These are phyloP conservation scores for Helotiales sp. DNA, from an alignment of 2,329 filamentous ascomycete species.

Conservation along the genomic window DNA sequence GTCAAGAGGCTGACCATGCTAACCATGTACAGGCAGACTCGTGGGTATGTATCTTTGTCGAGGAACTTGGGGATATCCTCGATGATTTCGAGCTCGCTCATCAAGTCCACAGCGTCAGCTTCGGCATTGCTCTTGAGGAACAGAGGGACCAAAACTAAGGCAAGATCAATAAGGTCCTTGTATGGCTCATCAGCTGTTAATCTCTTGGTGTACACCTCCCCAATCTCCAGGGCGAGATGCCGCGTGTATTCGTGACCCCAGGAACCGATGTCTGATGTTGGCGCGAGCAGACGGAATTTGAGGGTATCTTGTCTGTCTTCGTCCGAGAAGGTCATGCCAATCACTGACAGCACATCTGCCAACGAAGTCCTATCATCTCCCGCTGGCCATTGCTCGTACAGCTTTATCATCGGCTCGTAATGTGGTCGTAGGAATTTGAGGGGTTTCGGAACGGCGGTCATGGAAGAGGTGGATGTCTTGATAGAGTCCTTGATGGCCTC, in stretches of 20 bases:
- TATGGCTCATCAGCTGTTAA: conserved; percentile 83
- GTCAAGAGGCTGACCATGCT: conserved; percentile 98
- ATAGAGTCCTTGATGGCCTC: conserved; percentile 98
- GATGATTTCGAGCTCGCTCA: conserved; percentile 98
- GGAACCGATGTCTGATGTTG: conserved; percentile 89
- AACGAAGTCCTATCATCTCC: conserved; percentile 86
- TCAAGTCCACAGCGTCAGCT: conserved; percentile 93
- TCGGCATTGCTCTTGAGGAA: conserved; percentile 98
- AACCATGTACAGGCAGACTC: conserved; percentile 97
- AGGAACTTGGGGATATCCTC: conserved; percentile 87
- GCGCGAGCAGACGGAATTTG: conserved; percentile 90
- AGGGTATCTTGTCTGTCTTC: conserved; percentile 95
- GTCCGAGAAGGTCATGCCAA: conserved; percentile 98
- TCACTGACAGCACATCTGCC: conserved; percentile 94
- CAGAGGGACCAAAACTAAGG: conserved; percentile 83
- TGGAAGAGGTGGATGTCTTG: conserved; percentile 98
- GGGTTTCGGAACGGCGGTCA: conserved; percentile 98
- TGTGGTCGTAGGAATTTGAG: conserved; percentile 97
- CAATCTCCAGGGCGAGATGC: conserved; percentile 93
- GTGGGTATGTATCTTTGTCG: conserved; percentile 89
- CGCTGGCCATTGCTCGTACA: conserved; percentile 87
- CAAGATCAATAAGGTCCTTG: conserved; percentile 84
- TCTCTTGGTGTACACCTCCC: conserved; percentile 89
- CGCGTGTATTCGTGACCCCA: conserved; percentile 99
- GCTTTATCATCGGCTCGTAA: conserved; percentile 84